Evolutionary conservation across 2,329 filamentous ascomycete genomes (phyloP).

Genomic region (Metarhizium humberi): DNA sequence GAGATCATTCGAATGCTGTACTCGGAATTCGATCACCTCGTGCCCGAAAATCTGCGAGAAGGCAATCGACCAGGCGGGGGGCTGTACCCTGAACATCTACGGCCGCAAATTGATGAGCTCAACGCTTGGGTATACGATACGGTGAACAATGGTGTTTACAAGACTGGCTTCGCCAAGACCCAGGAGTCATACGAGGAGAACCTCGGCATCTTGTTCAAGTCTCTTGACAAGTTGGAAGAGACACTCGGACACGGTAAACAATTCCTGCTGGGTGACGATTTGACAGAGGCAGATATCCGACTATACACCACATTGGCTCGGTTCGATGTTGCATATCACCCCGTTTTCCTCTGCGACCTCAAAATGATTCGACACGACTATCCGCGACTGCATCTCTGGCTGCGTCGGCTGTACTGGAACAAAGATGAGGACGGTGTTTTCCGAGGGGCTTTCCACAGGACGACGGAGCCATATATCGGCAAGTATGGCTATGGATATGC

Average conservation of each 20-base stretch:
- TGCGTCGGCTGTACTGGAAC: slow-evolving; percentile 65
- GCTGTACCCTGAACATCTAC: slow-evolving; percentile 45
- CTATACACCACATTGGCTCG: slow-evolving; percentile 57
- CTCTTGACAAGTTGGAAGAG: too few species aligned
- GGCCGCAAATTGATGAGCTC: slow-evolving; percentile 49
- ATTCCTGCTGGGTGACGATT: too few species aligned
- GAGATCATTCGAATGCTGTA: slow-evolving; percentile 18
- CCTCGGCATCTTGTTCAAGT: too few species aligned
- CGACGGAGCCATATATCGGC: slow-evolving; percentile 35
- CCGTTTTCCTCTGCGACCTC: slow-evolving; percentile 56
- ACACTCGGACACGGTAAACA: too few species aligned
- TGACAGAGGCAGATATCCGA: slow-evolving; percentile 43
- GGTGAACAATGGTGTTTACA: slow-evolving; percentile 20
- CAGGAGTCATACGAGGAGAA: too few species aligned
- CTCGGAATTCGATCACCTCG: too few species aligned
- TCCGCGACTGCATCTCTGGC: slow-evolving; percentile 58
- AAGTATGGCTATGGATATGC: slow-evolving; percentile 22
- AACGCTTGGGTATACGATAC: slow-evolving; percentile 58
- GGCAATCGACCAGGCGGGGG: slow-evolving; percentile 38
- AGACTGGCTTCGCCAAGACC: too few species aligned
- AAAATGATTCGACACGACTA: slow-evolving; percentile 55
- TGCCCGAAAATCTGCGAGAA: slow-evolving; percentile 34
- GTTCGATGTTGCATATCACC: slow-evolving; percentile 61
- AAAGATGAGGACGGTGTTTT: slow-evolving; percentile 15
- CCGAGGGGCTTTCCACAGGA: slow-evolving; percentile 33